These are phyloP conservation scores for Asclepias syriaca DNA, from an alignment of 257 asterid species.

Conservation along the genomic window DNA sequence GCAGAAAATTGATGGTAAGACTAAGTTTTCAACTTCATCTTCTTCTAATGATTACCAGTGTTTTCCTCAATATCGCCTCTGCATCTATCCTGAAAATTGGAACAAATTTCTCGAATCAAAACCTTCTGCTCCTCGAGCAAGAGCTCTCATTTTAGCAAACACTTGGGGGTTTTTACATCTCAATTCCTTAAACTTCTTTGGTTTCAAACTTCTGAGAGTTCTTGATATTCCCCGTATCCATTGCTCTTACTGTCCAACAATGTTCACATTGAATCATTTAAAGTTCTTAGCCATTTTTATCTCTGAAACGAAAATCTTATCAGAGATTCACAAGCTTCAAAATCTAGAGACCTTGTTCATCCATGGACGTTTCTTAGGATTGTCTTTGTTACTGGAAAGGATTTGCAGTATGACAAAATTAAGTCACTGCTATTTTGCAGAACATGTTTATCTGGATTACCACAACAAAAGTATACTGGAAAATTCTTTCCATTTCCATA, in stretches of 20 bases:
- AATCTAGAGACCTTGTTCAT: background rate
- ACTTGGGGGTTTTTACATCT: too few relatives aligned
- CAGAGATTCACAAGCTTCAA: background rate
- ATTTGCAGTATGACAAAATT: background rate
- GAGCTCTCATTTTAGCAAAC: background rate
- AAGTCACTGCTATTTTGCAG: background rate
- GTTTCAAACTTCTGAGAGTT: constrained; percentile 21
- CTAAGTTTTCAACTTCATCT: background rate
- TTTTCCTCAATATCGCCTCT: background rate
- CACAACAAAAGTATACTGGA: background rate
- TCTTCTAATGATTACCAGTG: background rate
- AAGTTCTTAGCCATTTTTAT: background rate
- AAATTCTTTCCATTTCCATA: background rate
- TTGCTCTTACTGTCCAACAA: background rate
- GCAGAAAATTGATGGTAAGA: too few relatives aligned
- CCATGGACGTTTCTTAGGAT: background rate
- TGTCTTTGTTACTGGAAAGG: background rate
- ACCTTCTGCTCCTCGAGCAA: background rate
- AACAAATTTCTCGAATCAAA: background rate
- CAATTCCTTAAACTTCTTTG: background rate
- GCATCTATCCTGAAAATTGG: background rate
- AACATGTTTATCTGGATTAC: background rate
- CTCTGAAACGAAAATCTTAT: rapidly evolving
- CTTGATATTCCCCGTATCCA: background rate
- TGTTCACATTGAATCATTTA: constrained; percentile 8